These are phyloP conservation scores for Ceratocystis albifundus DNA, from an alignment of 2,329 filamentous ascomycete genomes.

Conservation along the genomic window DNA sequence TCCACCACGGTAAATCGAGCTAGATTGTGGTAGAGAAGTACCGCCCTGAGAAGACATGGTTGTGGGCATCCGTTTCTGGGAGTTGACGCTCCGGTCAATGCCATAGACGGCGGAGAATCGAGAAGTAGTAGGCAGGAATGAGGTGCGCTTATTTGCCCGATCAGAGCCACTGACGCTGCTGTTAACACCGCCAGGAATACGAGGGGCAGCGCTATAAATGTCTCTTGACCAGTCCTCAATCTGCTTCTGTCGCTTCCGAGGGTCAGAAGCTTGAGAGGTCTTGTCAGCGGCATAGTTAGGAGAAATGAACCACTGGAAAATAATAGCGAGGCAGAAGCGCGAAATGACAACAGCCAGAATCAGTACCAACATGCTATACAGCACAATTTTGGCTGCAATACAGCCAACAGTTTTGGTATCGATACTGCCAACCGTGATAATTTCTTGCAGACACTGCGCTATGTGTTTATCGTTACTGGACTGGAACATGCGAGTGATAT, in stretches of 20 bases:
- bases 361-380: constrained; percentile 84
- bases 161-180: constrained; percentile 55
- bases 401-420: constrained; percentile 95
- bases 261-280: constrained; percentile 69
- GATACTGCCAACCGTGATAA: constrained; percentile 89
- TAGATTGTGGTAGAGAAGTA: constrained; percentile 54
- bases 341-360: constrained; percentile 79
- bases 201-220: constrained; percentile 82
- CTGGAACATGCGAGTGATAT: constrained; percentile 82
- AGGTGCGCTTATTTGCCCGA: constrained; percentile 65
- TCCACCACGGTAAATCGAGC: constrained; percentile 55
- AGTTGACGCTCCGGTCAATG: constrained; percentile 46
- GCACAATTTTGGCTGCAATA: constrained; percentile 91
- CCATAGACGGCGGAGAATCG: constrained; percentile 87
- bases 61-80: constrained; percentile 51
- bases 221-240: constrained; percentile 98
- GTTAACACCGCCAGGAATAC: constrained; percentile 62
- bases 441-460: constrained; percentile 79
- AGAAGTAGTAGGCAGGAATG: constrained; percentile 86
- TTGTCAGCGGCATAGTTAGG: constrained; percentile 73
- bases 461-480: constrained; percentile 65
- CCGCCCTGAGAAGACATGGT: constrained; percentile 87
- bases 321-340: constrained; percentile 76
- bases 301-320: constrained; percentile 95
- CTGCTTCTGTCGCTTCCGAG: constrained; percentile 76